Base-by-base conservation (phyloP, 176 grass and related monocot genomes). In the Paspalum notatum region DNA sequence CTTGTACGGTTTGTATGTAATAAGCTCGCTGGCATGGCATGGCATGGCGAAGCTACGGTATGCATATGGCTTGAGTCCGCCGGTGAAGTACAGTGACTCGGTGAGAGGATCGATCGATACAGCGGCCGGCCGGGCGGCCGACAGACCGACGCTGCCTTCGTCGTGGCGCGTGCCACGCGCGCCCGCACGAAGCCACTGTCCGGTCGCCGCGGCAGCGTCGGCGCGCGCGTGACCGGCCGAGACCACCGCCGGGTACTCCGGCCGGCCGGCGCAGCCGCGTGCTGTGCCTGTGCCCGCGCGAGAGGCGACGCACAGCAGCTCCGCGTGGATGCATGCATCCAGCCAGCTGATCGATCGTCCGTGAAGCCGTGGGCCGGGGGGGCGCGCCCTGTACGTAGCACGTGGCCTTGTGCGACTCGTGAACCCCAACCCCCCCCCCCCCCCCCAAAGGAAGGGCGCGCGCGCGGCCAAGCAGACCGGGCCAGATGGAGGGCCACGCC, bases 341-440 rank as follows among this genome's bases (percentile, higher is more conserved):
- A n/a, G n/a, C n/a, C n/a, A n/a, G n/a, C n/a, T n/a, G n/a, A n/a
- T n/a, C n/a, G n/a, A n/a, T n/a, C n/a, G n/a, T 39, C 77, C 83
- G 87, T 90, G 83, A 81, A 5, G 50, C 0, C 24, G 10, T 45
- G 75, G 16, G 52, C 11, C 22, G 21, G 32, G 45, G 54, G 53
- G 11, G 21, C 26, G 17, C 12, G 2, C 21, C 13, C 56, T 26
- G 49, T 49, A 25, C 62, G 40, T 77, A n/a, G n/a, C n/a, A 32
- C 32, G 32, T 32, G 89, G 58, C 66, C 46, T 76, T 65, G 59
- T 75, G 82, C 82, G 17, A 44, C 80, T 88, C 90, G 90, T 89
- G 90, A 92, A 84, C 63, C 72, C 60, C 16, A n/a, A n/a, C n/a
- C n/a, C n/a, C n/a, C n/a, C n/a, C n/a, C n/a, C n/a, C n/a, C n/a